phyloP scores from a whole-genome alignment of 352 stramenopile species.

The Pythium guiyangense region DNA sequence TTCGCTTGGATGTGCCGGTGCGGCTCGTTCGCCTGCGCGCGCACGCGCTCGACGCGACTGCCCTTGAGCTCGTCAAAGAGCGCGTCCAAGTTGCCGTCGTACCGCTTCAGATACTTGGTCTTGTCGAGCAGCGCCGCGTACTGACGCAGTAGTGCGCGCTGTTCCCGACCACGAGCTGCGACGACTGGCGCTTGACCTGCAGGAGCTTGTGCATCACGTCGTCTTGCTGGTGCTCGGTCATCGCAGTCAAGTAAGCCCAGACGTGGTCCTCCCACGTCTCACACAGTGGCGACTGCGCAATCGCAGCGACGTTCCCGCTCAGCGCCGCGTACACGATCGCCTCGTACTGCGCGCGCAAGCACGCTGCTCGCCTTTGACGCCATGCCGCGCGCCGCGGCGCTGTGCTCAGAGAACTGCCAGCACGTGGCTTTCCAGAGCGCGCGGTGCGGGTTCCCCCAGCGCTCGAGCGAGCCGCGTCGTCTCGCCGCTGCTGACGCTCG shows the following conservation, averaged over 20 bases:
- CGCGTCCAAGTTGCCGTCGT: conserved; percentile 54
- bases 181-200: conserved; percentile 72
- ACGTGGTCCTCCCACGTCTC: conserved; percentile 85
- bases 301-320: conserved; percentile 61
- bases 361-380: conserved; percentile 67
- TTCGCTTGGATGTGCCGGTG: conserved; percentile 78
- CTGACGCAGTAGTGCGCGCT: conserved; percentile 55
- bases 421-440: conserved; percentile 84
- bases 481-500: conserved; percentile 41
- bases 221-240: conserved; percentile 70
- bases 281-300: conserved; percentile 63
- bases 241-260: conserved; percentile 71
- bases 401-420: conserved; percentile 71
- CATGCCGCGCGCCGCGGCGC: no score
- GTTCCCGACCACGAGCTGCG: conserved; percentile 66
- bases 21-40: conserved; percentile 62
- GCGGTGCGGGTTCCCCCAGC: conserved; percentile 81
- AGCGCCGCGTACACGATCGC: conserved; percentile 77
- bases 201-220: conserved; percentile 62
- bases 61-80: conserved; percentile 76
- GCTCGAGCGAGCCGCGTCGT: conserved; percentile 38
- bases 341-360: conserved; percentile 66
- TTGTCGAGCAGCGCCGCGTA: conserved; percentile 57
- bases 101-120: conserved; percentile 72
- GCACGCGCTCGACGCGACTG: conserved; percentile 58